These are phyloP conservation scores for Jimgerdemannia flammicorona DNA, from an alignment of 192 early-diverging fungal genomes.

Conservation along the genomic window DNA sequence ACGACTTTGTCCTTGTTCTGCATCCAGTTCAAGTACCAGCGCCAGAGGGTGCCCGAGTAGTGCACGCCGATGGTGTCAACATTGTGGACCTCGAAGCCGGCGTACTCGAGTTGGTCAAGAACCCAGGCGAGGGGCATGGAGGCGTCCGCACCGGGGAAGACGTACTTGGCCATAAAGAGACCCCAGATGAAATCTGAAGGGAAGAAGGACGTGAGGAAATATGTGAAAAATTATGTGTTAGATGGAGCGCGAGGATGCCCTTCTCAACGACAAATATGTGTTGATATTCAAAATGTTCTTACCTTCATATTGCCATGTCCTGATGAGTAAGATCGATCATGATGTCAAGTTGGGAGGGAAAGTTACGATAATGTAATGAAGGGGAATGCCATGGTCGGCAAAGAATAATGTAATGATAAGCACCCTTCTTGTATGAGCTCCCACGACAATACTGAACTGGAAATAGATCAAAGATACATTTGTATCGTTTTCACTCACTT, in stretches of 20 bases:
- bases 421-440: no score
- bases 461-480: no score
- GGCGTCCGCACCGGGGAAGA: slow-evolving; percentile 98
- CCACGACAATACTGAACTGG: no score
- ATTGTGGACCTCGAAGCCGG: slow-evolving; percentile 91
- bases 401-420: no score
- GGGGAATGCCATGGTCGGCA: no score
- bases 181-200: slow-evolving; percentile 70
- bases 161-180: slow-evolving; percentile 98
- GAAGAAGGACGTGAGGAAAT: background rate
- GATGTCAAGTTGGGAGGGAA: background rate
- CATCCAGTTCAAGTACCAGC: slow-evolving; percentile 99
- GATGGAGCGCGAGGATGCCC: background rate
- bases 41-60: slow-evolving; percentile 93
- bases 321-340: background rate
- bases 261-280: background rate
- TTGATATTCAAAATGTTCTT: background rate
- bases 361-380: background rate
- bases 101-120: slow-evolving; percentile 85
- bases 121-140: slow-evolving; percentile 97
- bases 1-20: slow-evolving; percentile 83
- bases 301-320: background rate
- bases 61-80: slow-evolving; percentile 93
- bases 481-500: slow-evolving; percentile 2
- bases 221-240: background rate